Base-by-base conservation (phyloP, 2,329 filamentous ascomycete genomes). In the Microsporum audouinii region DNA sequence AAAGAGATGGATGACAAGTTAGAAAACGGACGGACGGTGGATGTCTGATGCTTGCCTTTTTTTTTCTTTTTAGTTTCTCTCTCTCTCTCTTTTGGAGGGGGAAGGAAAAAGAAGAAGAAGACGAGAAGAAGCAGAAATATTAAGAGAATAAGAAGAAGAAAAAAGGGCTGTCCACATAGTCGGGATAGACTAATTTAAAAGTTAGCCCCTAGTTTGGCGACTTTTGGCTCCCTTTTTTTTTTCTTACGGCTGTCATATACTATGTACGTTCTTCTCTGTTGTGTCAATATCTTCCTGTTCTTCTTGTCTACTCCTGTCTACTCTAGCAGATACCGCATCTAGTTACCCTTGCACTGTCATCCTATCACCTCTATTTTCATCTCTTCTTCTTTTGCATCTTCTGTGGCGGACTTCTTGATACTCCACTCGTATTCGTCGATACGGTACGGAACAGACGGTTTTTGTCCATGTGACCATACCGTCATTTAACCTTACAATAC, bases 171-270 rank as follows among this genome's bases (percentile, higher is more conserved):
- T 17, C 49, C 49, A 55, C 49, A 55, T n/a, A 36, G 31, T 55
- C 49, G 49, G 49, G 49, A 55, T 55, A 55, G 49, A 23, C 49
- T 55, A 55, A 55, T 55, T 55, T 55, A 55, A 55, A 53, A 53
- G 43, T 47, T 47, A 47, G 43, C 43, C 53, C 36, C 36, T 49
- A 31, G 12, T 27, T 47, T 47, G 14, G 39, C 39, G 39, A 43
- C 55, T 14, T 39, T 38, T 58, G n/a, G 33, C 39, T 33, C 38
- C 38, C 17, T 58, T 23, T 58, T 10, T 58, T 17, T 3, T 29
- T 36, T 34, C 14, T 58, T 39, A 31, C 39, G 23, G 17, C 23
- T 56, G 23, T 14, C 3, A 10, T 23, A 23, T 23, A 23, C 31
- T 56, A 17, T 17, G 17, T 17, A 2, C 14, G 8, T 8, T 36